These are phyloP conservation scores for Cladosporium cucumerinum DNA, from an alignment of 2,329 filamentous ascomycete genomes.

Conservation along the genomic window DNA sequence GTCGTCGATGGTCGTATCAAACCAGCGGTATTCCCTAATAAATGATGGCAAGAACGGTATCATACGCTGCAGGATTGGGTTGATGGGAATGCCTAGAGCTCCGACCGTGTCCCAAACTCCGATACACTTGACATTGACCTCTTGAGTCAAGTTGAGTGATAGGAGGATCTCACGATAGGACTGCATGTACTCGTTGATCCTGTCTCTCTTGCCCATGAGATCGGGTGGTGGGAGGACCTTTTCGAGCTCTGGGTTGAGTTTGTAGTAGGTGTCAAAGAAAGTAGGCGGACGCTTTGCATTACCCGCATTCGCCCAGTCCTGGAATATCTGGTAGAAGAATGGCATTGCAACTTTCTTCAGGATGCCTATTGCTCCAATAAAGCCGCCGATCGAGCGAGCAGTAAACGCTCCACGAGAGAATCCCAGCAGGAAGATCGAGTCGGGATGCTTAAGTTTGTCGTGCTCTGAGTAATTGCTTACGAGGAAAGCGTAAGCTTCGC, in stretches of 20 bases:
- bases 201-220: conserved; percentile 16
- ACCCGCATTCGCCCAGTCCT: conserved; percentile 35
- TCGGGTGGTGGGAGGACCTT: conserved; percentile 22
- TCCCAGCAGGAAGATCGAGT: conserved; percentile 46
- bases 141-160: conserved; percentile 22
- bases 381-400: conserved; percentile 41
- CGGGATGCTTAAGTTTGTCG: conserved; percentile 28
- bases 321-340: conserved; percentile 35
- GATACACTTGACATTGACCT: conserved; percentile 33
- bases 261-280: conserved; percentile 31
- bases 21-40: conserved; percentile 34
- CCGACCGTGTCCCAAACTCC: conserved; percentile 52
- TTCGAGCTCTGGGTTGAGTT: conserved; percentile 16
- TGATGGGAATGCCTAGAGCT: conserved; percentile 36
- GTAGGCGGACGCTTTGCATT: conserved; percentile 27
- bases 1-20: conserved; percentile 34
- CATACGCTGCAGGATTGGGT: conserved; percentile 29
- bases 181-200: conserved; percentile 26
- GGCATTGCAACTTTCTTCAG: conserved; percentile 36
- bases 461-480: conserved; percentile 55
- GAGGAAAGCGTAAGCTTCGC: conserved; percentile 61
- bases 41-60: conserved; percentile 29
- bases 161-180: conserved; percentile 29
- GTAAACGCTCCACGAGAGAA: conserved; percentile 48
- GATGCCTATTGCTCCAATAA: conserved; percentile 45